Base-by-base conservation (phyloP, 768 basidiomycete genomes). In the Sarcomyxa edulis region DNA sequence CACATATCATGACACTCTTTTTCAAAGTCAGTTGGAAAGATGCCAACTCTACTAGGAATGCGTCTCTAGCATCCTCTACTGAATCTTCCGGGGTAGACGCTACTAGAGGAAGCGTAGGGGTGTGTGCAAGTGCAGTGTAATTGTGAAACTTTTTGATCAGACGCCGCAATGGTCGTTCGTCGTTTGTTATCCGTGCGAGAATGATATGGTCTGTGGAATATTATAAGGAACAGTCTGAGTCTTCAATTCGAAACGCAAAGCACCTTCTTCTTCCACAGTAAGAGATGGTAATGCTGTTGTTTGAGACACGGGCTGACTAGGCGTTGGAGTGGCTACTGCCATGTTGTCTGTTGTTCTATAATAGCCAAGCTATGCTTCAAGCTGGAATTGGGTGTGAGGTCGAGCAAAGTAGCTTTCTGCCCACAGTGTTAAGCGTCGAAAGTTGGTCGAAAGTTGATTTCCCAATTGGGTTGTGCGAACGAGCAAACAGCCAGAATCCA, bases 1-100 rank as follows among this genome's bases (percentile, higher is more conserved):
- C 82, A 50, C 86, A 90, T 31, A 88, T 80, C 78, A 91, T 84
- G 24, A 70, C 65, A 47, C 76, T 84, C 62, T 91, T 92, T 64
- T 81, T 76, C 48, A 92, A 62, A 39, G 76, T 60, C 43, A 90
- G 57, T 54, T 85, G 77, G 52, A 90, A 90, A 8, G 84, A 75
- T 32, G 78, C 77, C 14, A 92, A 59, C 56, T 92, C 89, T 20
- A 88, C 69, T 37, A 90, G 56, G 52, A 91, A 85, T 0, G 83
- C 79, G 43, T 91, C 87, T 23, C 84, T 50, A 35, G 85, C 83
- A 60, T 90, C 86, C 21, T 84, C 78, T 3, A 77, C 62, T 2
- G 60, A 56, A 30, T 48, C 40, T 12, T 42, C 50, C 35, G 49
- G 64, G 37, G 42, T 50, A 38, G 39, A 45, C 33, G 43, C 49